phyloP scores from a whole-genome alignment of 2,329 filamentous ascomycete genomes.

The Myriosclerotinia curreyana region DNA sequence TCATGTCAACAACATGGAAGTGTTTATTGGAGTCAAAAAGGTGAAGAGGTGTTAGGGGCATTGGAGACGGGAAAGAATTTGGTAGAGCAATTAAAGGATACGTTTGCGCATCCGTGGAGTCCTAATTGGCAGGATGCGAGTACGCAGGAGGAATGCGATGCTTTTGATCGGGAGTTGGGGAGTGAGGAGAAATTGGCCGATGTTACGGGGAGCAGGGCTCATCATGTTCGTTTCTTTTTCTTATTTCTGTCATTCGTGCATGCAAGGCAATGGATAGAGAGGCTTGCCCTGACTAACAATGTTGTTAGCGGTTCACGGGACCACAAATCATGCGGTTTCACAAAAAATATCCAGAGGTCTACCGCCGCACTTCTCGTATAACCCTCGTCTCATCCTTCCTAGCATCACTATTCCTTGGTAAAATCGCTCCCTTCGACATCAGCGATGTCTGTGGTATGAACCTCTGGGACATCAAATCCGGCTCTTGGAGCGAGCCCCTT shows the following conservation, averaged over 20 bases:
- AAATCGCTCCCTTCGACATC: conserved; percentile 85
- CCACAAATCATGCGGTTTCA: conserved; percentile 90
- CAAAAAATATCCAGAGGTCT: conserved; percentile 74
- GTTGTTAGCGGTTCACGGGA: conserved; percentile 81
- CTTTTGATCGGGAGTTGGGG: conserved; percentile 74
- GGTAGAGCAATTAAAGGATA: conserved; percentile 64
- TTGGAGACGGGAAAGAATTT: conserved; percentile 62
- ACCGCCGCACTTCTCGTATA: conserved; percentile 76
- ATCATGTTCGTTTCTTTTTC: conserved; percentile 66
- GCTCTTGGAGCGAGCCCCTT: conserved; percentile 70
- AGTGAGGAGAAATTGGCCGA: conserved; percentile 66
- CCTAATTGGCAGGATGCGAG: conserved; percentile 99
- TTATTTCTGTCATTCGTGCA: background rate
- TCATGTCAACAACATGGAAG: conserved; percentile 98
- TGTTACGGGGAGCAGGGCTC: conserved; percentile 85
- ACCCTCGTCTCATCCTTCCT: conserved; percentile 95
- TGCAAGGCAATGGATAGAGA: background rate
- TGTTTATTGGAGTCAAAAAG: conserved; percentile 81
- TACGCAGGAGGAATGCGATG: conserved; percentile 86
- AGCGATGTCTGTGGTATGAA: conserved; percentile 97
- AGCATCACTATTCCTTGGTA: conserved; percentile 82
- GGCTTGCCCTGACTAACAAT: conserved; percentile 23
- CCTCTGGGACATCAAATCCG: conserved; percentile 80
- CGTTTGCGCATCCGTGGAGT: conserved; percentile 80
- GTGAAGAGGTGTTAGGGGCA: conserved; percentile 59